Evolutionary conservation across 2,329 filamentous ascomycete species (phyloP), one percentile per base, ranked within the genome.

Genomic region (Aspergillus flavus): DNA sequence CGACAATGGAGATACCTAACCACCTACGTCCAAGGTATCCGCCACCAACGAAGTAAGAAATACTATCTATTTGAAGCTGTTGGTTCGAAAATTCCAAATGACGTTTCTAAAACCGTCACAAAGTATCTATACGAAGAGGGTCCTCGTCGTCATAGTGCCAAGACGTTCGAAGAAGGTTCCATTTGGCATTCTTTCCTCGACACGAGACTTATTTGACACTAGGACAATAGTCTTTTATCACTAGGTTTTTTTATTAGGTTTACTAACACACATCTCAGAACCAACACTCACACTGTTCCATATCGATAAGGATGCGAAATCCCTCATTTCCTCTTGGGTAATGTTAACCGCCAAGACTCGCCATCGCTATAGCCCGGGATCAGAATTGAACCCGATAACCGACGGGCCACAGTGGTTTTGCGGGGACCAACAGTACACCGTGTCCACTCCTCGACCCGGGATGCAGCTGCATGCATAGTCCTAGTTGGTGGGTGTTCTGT

Each of bases 371-470:
- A 50, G 57, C 30, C 58, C 62, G 54, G 62, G 39, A 41, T 30
- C 46, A 61, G 41, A 48, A 57, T 58, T 58, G 41, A 28, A 28
- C 30, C 59, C 63, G 56, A 50, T 21, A 55, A 59, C 58, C 64
- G 53, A 62, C 57, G 16, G 50, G 57, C 55, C 48, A 57, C 32
- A 41, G 28, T 39, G 41, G 26, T 45, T 60, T 60, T 53, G 39
- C 39, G 48, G 48, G 43, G n/a, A 21, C 14, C 21, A 23, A 61
- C 23, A 61, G 50, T 30, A 63, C 58, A 65, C 63, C 58, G 63
- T 65, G 63, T 63, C 58, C 63, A 63, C 58, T 63, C 46, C 26
- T 16, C 52, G 34, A 52, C 23, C 57, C 57, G 32, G 41, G 57
- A 59, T 52, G 45, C 45, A 59, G 43, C 57, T 59, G 57, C 57